Percentiles rank a stretch among this genome's conserved stretches.
phyloP scores from a whole-genome alignment of 1,284 basidiomycete genomes.

The Cerrena zonata region DNA sequence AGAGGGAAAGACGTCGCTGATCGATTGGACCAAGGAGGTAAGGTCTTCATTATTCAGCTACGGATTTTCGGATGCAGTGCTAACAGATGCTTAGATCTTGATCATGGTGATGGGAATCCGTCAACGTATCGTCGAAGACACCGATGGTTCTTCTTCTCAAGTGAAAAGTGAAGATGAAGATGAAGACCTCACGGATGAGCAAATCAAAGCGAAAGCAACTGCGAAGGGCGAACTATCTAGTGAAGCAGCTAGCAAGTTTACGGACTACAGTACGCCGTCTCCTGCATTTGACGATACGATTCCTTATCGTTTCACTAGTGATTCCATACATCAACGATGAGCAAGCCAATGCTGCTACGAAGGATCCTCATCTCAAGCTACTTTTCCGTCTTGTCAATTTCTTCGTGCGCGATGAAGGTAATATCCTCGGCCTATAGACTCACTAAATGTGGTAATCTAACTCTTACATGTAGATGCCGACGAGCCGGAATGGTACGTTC shows the following conservation, averaged over 20 bases:
- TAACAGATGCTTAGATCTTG: no score
- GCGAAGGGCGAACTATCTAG: conserved; percentile 53
- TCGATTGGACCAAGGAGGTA: conserved; percentile 80
- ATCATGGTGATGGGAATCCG: conserved; percentile 61
- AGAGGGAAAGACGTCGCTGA: conserved; percentile 53
- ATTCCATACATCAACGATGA: conserved; percentile 72
- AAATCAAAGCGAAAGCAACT: conserved; percentile 30
- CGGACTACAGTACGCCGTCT: conserved; percentile 62
- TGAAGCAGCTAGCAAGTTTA: conserved; percentile 68
- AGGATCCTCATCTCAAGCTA: conserved; percentile 74
- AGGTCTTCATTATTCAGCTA: no score
- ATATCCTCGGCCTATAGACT: conserved; percentile 4
- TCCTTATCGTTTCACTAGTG: conserved; percentile 48
- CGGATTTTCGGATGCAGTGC: no score
- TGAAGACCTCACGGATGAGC: conserved; percentile 44
- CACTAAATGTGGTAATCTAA: conserved; percentile 6
- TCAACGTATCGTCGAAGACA: conserved; percentile 64
- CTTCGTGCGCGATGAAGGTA: conserved; percentile 57
- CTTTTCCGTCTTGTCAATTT: conserved; percentile 73
- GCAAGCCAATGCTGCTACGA: conserved; percentile 68
- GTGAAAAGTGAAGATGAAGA: conserved; percentile 33
- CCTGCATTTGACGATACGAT: neutral
- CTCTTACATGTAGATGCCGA: conserved; percentile 44
- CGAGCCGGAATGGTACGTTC: conserved; percentile 77
- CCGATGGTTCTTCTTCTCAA: conserved; percentile 45